A percentile compares a stretch with the other conserved stretches of the same genome.
Evolutionary conservation across 2,329 filamentous ascomycete species (phyloP).

Genomic region (Alternaria sp.): DNA sequence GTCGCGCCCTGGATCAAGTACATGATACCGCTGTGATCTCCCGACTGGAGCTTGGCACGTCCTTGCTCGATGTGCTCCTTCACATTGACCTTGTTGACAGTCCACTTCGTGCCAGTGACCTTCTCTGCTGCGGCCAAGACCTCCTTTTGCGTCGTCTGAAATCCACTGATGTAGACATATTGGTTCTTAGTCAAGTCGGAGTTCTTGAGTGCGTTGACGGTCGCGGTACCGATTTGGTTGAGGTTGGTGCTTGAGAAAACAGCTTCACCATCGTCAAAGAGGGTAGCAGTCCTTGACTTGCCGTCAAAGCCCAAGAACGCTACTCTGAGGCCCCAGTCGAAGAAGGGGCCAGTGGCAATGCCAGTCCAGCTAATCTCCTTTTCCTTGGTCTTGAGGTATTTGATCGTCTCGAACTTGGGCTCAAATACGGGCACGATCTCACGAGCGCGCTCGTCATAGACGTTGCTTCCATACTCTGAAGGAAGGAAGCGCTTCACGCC

Average conservation of each 20-base stretch:
- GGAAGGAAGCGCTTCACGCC: constrained; percentile 68
- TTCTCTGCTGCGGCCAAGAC: constrained; percentile 62
- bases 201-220: constrained; percentile 59
- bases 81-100: constrained; percentile 51
- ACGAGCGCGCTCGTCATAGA: constrained; percentile 42
- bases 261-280: constrained; percentile 64
- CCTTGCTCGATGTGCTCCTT: constrained; percentile 39
- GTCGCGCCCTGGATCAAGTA: constrained; percentile 27
- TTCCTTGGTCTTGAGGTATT: constrained; percentile 60
- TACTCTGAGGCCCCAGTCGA: constrained; percentile 63
- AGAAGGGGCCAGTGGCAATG: constrained; percentile 57
- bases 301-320: constrained; percentile 62
- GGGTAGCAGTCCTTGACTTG: constrained; percentile 56
- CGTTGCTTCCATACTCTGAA: constrained; percentile 63
- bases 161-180: constrained; percentile 64
- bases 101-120: constrained; percentile 59
- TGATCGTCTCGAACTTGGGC: constrained; percentile 57
- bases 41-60: constrained; percentile 45
- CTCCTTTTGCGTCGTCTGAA: constrained; percentile 65
- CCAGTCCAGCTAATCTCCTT: constrained; percentile 63
- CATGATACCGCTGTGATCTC: constrained; percentile 38
- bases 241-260: constrained; percentile 61
- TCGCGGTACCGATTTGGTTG: constrained; percentile 58
- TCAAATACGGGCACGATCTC: constrained; percentile 59
- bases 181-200: constrained; percentile 63